Conservation (phyloP, 1,284 basidiomycete species). For the Ganoderma sp. region DNA sequence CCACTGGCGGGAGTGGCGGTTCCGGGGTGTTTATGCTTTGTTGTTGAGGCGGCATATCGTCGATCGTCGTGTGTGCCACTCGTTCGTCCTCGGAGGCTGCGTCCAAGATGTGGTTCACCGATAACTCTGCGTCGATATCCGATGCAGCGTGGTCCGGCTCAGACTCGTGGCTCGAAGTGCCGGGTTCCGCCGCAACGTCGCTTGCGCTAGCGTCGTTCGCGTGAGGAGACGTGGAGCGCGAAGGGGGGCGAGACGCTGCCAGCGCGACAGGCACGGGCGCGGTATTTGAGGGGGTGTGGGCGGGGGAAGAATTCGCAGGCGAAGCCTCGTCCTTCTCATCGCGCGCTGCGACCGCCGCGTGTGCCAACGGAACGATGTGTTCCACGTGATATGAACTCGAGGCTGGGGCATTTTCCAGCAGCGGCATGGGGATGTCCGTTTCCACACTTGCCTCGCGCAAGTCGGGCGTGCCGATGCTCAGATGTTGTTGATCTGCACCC, state of each 20-base stretch:
- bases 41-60: slow-evolving; percentile 13
- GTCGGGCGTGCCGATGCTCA: slow-evolving; percentile 1
- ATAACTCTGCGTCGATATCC: slow-evolving; percentile 9
- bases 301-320: too few species aligned
- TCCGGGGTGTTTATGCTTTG: background rate
- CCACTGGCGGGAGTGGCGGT: background rate
- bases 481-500: background rate
- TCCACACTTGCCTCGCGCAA: background rate
- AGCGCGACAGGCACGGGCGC: background rate
- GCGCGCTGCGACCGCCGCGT: background rate
- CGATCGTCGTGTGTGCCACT: slow-evolving; percentile 8
- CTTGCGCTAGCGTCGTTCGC: background rate
- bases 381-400: background rate
- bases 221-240: background rate
- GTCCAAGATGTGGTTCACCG: slow-evolving; percentile 14
- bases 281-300: background rate
- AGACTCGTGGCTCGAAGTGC: background rate
- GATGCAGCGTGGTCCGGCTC: slow-evolving; percentile 7
- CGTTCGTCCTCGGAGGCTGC: slow-evolving; percentile 9
- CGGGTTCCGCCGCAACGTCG: background rate
- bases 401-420: background rate
- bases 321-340: background rate
- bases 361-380: background rate
- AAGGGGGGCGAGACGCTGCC: background rate
- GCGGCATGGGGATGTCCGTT: background rate